Evolutionary conservation across 1,284 basidiomycete genomes (phyloP).

Genomic region (Ceratobasidium papillatum): DNA sequence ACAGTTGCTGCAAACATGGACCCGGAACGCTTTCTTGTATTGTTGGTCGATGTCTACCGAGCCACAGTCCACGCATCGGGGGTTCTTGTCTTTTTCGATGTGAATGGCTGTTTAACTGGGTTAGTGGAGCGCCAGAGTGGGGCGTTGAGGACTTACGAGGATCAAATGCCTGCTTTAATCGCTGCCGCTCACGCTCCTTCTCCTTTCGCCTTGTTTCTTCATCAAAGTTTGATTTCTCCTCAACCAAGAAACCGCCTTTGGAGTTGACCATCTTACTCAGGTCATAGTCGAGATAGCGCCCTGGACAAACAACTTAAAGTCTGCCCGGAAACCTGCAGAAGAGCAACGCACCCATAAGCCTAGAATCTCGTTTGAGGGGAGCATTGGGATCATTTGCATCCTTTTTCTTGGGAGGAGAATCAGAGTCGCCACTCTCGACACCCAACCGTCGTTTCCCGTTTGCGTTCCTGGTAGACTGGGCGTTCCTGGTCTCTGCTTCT

Average conservation of each 20-base stretch:
- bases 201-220: conserved; percentile 74
- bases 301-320: conserved; percentile 44
- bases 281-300: conserved; percentile 93
- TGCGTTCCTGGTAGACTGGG: conserved; percentile 56
- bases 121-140: neutral
- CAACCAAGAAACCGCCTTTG: conserved; percentile 90
- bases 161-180: conserved; percentile 71
- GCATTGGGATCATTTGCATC: conserved; percentile 51
- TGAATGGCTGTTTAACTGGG: conserved; percentile 64
- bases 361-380: conserved; percentile 72
- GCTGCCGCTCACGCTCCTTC: conserved; percentile 76
- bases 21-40: conserved; percentile 81
- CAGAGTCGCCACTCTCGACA: conserved; percentile 62
- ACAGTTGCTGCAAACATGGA: conserved; percentile 88
- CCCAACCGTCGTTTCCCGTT: conserved; percentile 67
- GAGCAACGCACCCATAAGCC: conserved; percentile 60
- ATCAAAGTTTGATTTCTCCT: conserved; percentile 76
- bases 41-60: conserved; percentile 86
- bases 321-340: neutral
- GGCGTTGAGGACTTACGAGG: conserved; percentile 62
- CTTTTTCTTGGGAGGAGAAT: conserved; percentile 62
- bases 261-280: conserved; percentile 96
- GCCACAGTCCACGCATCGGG: conserved; percentile 83
- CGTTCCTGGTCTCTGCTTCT: conserved; percentile 50
- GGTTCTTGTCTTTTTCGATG: conserved; percentile 73